A percentile compares a stretch with the other conserved stretches of the same genome.
Evolutionary conservation across 2,329 filamentous ascomycete genomes (phyloP).

Genomic region (Venturia oleaginea): DNA sequence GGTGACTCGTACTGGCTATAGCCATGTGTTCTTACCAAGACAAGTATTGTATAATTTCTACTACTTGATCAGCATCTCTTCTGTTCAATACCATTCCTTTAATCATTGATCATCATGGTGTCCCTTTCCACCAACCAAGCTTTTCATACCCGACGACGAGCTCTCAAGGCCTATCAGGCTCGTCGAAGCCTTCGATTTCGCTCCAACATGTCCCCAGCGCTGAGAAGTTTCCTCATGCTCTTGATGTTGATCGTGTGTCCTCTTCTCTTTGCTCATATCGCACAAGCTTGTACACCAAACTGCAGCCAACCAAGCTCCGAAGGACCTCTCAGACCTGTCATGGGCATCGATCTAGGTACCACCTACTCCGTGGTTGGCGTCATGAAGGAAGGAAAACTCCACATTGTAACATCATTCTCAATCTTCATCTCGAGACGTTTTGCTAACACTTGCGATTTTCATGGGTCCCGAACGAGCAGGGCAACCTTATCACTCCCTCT

Average conservation of each 20-base stretch:
- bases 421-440: too few species aligned
- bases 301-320: neutral
- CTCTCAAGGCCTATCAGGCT: neutral
- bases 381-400: conserved; percentile 91
- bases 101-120: neutral
- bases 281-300: neutral
- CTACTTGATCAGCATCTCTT: neutral
- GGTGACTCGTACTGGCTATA: neutral
- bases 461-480: neutral
- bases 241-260: neutral
- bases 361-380: conserved; percentile 85
- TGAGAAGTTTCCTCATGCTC: neutral
- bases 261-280: neutral
- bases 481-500: conserved; percentile 85
- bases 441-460: neutral
- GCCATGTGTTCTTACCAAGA: neutral
- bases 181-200: neutral
- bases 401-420: conserved; percentile 86
- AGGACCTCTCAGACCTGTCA: conserved; percentile 43
- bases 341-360: conserved; percentile 92
- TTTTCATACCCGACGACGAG: neutral
- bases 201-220: neutral
- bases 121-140: neutral
- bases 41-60: neutral
- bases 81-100: neutral